Conservation (phyloP, 1,139 yeast genomes). For the Saccharomyces hybrid region DNA sequence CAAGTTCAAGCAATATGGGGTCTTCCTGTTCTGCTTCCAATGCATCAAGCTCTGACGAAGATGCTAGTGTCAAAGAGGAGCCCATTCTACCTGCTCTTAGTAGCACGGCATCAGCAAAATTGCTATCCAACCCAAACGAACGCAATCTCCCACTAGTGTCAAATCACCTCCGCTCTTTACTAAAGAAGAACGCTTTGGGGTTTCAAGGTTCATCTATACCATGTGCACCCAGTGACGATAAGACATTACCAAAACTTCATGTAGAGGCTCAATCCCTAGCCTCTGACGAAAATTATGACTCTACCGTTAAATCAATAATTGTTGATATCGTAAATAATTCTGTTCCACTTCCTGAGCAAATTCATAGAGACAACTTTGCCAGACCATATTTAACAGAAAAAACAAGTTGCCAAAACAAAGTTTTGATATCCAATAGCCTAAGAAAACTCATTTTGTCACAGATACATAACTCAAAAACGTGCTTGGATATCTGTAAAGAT, state of each 20-base stretch:
- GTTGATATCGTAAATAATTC: conserved; percentile 22
- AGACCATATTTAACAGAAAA: conserved; percentile 12
- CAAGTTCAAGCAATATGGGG: conserved; percentile 8
- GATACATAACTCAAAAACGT: conserved; percentile 59
- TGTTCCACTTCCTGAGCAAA: conserved; percentile 21
- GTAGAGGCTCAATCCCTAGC: neutral
- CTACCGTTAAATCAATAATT: conserved; percentile 19
- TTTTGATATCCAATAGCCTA: conserved; percentile 9
- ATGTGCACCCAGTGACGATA: neutral
- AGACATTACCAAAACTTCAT: neutral
- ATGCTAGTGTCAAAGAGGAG: neutral
- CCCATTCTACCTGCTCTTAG: neutral
- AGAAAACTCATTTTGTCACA: conserved; percentile 34
- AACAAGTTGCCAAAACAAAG: conserved; percentile 1
- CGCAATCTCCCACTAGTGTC: neutral
- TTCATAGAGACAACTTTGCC: conserved; percentile 12
- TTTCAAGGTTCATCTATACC: neutral
- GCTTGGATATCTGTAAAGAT: conserved; percentile 42
- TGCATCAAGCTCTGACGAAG: neutral
- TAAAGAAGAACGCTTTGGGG: neutral
- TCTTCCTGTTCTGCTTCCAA: neutral
- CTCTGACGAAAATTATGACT: conserved; percentile 15
- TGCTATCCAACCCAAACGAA: neutral
- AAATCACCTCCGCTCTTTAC: neutral
- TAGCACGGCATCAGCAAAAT: neutral